Conservation (phyloP, 2,329 filamentous ascomycete genomes). For the Sporothrix protearum region DNA sequence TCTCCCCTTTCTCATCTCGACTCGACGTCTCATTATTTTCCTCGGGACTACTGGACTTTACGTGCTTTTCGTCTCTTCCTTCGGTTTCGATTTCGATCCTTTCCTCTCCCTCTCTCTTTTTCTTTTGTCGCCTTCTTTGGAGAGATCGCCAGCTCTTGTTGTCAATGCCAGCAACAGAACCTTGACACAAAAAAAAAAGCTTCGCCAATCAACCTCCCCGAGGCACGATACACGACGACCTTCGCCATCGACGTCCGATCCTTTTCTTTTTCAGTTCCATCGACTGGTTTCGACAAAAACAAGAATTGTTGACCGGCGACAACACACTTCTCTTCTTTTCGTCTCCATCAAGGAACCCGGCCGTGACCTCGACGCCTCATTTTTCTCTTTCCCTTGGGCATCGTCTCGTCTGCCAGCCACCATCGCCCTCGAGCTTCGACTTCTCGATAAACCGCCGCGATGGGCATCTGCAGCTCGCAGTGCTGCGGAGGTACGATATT, state of each 20-base stretch:
- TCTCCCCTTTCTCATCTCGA: background rate
- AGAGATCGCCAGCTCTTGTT: background rate
- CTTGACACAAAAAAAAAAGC: background rate
- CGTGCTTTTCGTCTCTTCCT: background rate
- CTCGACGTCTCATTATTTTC: background rate
- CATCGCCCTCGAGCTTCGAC: background rate
- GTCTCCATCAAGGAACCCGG: background rate
- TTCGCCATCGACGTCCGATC: background rate
- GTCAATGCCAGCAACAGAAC: background rate
- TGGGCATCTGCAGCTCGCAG: slow-evolving; percentile 60
- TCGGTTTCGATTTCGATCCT: background rate
- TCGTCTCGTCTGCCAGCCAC: background rate
- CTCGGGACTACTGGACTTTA: background rate
- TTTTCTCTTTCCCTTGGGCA: background rate
- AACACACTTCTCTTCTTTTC: background rate
- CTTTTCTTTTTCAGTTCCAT: background rate
- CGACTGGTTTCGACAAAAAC: background rate
- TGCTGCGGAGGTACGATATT: slow-evolving; percentile 54
- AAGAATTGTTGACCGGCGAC: background rate
- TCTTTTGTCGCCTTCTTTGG: background rate
- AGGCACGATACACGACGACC: background rate
- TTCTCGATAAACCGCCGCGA: slow-evolving; percentile 37
- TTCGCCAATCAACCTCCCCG: background rate
- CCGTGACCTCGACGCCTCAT: background rate
- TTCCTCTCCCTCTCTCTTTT: background rate